Evolutionary conservation across 305 asterid species (phyloP).

Genomic region (Nicotiana rustica): DNA sequence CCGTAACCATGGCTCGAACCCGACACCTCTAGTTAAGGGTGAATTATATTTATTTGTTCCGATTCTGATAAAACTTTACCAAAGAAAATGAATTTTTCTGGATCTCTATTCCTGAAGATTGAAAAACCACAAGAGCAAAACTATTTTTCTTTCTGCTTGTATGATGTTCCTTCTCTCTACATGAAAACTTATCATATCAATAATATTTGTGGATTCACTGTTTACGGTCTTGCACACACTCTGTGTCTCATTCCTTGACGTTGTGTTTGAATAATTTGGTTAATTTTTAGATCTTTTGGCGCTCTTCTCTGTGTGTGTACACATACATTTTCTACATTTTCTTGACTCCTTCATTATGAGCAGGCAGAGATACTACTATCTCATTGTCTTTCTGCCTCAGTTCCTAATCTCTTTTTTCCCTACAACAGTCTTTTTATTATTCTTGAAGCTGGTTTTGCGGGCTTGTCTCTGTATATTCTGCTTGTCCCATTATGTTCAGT

Average conservation of each 20-base stretch:
- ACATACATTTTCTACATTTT: background rate
- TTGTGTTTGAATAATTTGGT: background rate
- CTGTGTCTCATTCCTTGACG: background rate
- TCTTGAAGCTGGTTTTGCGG: conserved; percentile 11
- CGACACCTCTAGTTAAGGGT: too few species aligned
- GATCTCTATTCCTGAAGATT: background rate
- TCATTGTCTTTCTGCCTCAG: background rate
- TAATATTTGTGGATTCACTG: background rate
- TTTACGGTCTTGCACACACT: background rate
- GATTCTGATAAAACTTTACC: background rate
- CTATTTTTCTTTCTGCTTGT: background rate
- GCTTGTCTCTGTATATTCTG: background rate
- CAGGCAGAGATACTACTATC: background rate
- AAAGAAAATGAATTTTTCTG: background rate
- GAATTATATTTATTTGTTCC: too few species aligned
- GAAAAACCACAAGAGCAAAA: background rate
- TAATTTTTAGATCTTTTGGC: background rate
- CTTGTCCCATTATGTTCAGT: background rate
- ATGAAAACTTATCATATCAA: background rate
- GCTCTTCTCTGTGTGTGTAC: background rate
- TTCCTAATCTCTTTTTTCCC: background rate
- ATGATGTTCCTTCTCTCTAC: background rate
- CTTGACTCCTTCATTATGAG: background rate
- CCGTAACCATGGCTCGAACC: too few species aligned
- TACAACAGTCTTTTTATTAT: background rate